A percentile compares a stretch with the other conserved stretches of the same genome.
These are phyloP conservation scores for Fusarium oligoseptatum DNA, from an alignment of 2,329 filamentous ascomycete species.

Conservation along the genomic window DNA sequence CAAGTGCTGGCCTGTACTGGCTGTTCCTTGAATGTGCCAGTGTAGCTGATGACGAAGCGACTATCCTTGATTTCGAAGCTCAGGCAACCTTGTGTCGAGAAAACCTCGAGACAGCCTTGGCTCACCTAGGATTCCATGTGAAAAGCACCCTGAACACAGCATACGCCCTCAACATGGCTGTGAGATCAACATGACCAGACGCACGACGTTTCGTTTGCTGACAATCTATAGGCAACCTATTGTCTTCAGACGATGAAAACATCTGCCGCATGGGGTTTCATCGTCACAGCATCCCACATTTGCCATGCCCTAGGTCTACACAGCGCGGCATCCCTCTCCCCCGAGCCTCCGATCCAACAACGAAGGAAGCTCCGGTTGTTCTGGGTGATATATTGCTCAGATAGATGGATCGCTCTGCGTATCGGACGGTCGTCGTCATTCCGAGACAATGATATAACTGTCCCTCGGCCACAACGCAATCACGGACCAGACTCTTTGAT, in stretches of 20 bases:
- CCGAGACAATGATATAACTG: conserved; percentile 46
- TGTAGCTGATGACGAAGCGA: background rate
- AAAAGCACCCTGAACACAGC: conserved; percentile 28
- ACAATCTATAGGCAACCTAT: conserved; percentile 18
- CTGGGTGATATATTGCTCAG: conserved; percentile 44
- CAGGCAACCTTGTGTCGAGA: conserved; percentile 34
- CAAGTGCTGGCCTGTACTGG: background rate
- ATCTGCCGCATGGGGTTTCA: conserved; percentile 40
- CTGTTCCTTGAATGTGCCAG: background rate
- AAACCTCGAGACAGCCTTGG: conserved; percentile 41
- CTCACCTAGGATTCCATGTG: conserved; percentile 37
- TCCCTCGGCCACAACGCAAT: conserved; percentile 17
- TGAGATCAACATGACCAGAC: conserved; percentile 6
- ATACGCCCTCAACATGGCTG: conserved; percentile 38
- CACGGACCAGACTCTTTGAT: background rate
- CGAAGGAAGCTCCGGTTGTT: conserved; percentile 38
- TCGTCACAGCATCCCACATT: conserved; percentile 34
- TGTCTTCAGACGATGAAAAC: conserved; percentile 38
- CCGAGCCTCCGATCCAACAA: conserved; percentile 9
- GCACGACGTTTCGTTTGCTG: background rate
- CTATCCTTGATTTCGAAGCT: background rate
- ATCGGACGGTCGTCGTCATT: conserved; percentile 44
- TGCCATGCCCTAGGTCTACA: conserved; percentile 41
- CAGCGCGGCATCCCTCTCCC: conserved; percentile 17
- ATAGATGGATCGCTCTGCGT: conserved; percentile 45